Evolutionary conservation across 208 protist genomes (phyloP).

Genomic region (Trypanosoma rangeli): DNA sequence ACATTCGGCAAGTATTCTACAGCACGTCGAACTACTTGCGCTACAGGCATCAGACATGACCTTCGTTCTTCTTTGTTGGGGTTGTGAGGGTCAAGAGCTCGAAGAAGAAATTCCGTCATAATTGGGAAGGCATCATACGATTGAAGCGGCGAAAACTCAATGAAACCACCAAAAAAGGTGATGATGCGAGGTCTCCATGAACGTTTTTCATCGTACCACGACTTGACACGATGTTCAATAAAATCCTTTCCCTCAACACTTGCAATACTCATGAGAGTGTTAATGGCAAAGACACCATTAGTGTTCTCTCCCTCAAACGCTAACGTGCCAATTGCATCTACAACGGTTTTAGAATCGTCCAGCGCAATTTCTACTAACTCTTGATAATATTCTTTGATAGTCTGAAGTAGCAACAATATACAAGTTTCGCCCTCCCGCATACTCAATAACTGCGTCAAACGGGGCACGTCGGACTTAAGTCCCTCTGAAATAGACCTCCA

Average conservation of each 20-base stretch:
- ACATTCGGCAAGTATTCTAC: slow-evolving; percentile 60
- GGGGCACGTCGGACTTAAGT: not conserved
- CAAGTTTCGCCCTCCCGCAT: not conserved
- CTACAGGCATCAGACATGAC: slow-evolving; percentile 40
- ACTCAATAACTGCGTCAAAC: slow-evolving; percentile 2
- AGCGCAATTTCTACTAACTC: slow-evolving; percentile 15
- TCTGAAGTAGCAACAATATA: slow-evolving; percentile 19
- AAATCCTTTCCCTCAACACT: slow-evolving; percentile 20
- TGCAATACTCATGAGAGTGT: slow-evolving; percentile 23
- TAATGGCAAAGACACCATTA: slow-evolving; percentile 7
- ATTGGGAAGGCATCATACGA: slow-evolving; percentile 25
- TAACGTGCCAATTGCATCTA: slow-evolving; percentile 22
- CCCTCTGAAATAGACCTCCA: slow-evolving; percentile 8
- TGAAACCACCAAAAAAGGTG: slow-evolving; percentile 26
- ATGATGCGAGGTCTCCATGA: slow-evolving; percentile 27
- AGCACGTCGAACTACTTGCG: slow-evolving; percentile 44
- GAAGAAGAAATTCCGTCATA: slow-evolving; percentile 32
- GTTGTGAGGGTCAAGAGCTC: slow-evolving; percentile 39
- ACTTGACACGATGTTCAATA: slow-evolving; percentile 19
- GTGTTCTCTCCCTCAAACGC: slow-evolving; percentile 21
- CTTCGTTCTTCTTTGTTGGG: slow-evolving; percentile 37
- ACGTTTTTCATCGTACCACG: slow-evolving; percentile 27
- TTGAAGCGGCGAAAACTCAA: slow-evolving; percentile 20
- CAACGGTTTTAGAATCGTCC: slow-evolving; percentile 4
- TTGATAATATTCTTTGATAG: slow-evolving; percentile 22